These are phyloP conservation scores for Limonium bicolor DNA, from an alignment of 148 eudicot genomes.

Conservation along the genomic window DNA sequence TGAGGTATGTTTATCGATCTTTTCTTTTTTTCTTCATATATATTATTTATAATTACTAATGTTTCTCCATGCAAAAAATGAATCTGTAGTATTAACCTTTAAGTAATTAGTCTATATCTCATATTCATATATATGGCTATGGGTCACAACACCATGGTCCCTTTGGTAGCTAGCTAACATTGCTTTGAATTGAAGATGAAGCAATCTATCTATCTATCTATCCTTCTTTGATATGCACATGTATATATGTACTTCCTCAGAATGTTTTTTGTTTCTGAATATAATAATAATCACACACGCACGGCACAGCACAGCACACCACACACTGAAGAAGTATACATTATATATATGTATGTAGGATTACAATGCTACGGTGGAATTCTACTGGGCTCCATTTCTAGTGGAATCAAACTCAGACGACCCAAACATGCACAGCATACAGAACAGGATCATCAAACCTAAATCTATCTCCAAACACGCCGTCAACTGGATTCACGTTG, in stretches of 20 bases:
- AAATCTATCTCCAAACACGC: conserved; percentile 76
- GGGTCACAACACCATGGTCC: too few species aligned
- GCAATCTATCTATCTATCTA: too few species aligned
- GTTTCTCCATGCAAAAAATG: conserved; percentile 72
- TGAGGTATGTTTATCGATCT: conserved; percentile 24
- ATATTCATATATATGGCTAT: too few species aligned
- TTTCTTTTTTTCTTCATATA: not conserved
- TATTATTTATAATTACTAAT: conserved; percentile 14
- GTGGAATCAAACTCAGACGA: conserved; percentile 43
- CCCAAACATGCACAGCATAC: conserved; percentile 14
- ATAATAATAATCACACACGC: too few species aligned
- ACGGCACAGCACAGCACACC: too few species aligned
- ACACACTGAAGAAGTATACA: too few species aligned
- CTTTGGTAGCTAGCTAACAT: too few species aligned
- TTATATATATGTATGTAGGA: too few species aligned
- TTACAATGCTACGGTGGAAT: conserved; percentile 56
- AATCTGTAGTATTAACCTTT: too few species aligned
- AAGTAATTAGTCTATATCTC: too few species aligned
- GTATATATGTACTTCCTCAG: not conserved
- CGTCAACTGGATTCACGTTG: conserved; percentile 61
- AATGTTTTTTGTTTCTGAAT: not conserved
- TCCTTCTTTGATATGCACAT: conserved; percentile 1
- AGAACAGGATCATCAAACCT: conserved; percentile 40
- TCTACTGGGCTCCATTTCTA: conserved; percentile 74
- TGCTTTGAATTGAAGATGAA: too few species aligned